Evolutionary conservation across 768 basidiomycete species (phyloP), one percentile per base, ranked within the genome.

Genomic region (Pilatotrama ljubarskyi): DNA sequence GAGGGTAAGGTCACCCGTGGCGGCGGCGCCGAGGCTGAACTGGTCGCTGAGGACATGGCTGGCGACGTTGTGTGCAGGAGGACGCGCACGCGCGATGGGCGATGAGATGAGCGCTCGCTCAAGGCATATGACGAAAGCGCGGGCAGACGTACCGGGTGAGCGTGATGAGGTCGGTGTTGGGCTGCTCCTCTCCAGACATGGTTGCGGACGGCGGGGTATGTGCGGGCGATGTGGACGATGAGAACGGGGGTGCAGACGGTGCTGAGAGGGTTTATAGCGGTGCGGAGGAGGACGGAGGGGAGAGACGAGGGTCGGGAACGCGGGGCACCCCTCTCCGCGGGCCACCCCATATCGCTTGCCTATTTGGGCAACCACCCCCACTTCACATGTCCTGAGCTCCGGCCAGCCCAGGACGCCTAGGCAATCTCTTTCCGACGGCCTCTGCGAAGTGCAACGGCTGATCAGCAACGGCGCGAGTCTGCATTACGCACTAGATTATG

Each of bases 1-100:
- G 61, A 98, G 77, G 3, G 97, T 98, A 55, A 98, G 79, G 77
- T 98, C 97, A 59, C 97, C 96, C 0, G 93, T 93, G 6, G 95
- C 95, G 5, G 84, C 75, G 10, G 85, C 75, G 38, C 95, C 95
- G 26, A 95, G 79, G 58, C 88, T 86, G 65, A 91, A 75, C 75
- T 96, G 94, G 70, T 93, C 90, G 55, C 80, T 80, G 47, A 98
- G 83, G 72, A 98, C 91, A 80, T 97, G 93, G 57, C 93, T 93
- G 66, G 24, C 13, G 36, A 54, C 62, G 51, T 48, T 3, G 55
- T 51, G 48, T 43, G 50, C 47, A 61, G 62, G 55, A 55, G 8
- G 18, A 43, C 24, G 52, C 50, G 51, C 41, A 26, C 25, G 53
- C 22, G 25, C 20, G 40, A 47, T 37, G 51, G 61, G 59, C 44